Percentiles rank a stretch among this genome's conserved stretches.
Conservation (phyloP, 129 eudicot species). For the Flaveria bidentis region DNA sequence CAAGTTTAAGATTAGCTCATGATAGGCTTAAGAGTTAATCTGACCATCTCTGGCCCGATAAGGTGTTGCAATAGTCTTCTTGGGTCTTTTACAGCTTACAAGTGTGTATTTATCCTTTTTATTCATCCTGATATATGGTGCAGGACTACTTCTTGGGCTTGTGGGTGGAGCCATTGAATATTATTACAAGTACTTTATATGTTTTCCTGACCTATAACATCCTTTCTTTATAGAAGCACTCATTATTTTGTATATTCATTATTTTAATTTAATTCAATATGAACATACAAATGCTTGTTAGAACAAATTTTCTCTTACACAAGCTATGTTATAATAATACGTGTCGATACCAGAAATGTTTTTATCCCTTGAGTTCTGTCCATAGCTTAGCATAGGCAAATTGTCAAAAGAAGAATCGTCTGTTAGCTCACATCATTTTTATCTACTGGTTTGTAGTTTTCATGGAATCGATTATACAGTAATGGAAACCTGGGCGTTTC, state of each 20-base stretch:
- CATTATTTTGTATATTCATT: neutral
- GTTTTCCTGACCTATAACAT: neutral
- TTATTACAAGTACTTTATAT: conserved; percentile 3
- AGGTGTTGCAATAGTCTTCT: neutral
- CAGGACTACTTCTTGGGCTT: neutral
- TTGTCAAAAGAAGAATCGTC: conserved; percentile 5
- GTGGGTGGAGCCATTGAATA: neutral
- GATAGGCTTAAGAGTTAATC: neutral
- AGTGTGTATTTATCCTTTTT: neutral
- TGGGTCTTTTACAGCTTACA: neutral
- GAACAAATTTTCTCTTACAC: neutral
- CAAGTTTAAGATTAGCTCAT: neutral
- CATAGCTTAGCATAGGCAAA: conserved; percentile 19
- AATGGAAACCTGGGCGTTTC: neutral
- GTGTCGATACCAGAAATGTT: neutral
- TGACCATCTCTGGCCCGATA: neutral
- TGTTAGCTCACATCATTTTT: neutral
- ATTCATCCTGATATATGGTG: neutral
- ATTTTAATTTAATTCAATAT: neutral
- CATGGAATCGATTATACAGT: neutral
- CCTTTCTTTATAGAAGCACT: neutral
- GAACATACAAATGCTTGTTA: neutral
- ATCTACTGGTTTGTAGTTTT: neutral
- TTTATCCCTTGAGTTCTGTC: neutral
- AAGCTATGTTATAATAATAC: neutral